These are phyloP conservation scores for Clarkia xantiana DNA, from an alignment of 345 rosid genomes.

Conservation along the genomic window DNA sequence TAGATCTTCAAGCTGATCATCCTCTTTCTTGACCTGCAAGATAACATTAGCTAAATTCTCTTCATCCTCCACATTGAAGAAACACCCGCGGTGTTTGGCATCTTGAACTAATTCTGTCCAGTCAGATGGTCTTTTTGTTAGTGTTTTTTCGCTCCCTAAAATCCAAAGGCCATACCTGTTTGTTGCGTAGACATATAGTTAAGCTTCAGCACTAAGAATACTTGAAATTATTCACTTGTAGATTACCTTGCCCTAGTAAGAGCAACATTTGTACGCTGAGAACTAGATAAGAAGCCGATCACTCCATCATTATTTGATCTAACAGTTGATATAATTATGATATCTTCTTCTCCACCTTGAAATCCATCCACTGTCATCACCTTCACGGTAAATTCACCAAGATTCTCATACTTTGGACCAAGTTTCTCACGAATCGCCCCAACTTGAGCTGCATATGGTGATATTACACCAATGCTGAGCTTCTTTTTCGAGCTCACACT, in stretches of 20 bases:
- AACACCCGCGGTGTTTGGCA: slow-evolving; percentile 28
- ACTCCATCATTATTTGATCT: slow-evolving; percentile 16
- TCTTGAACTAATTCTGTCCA: slow-evolving; percentile 24
- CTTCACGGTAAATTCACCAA: slow-evolving; percentile 15
- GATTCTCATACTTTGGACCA: slow-evolving; percentile 7
- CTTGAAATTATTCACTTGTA: background rate
- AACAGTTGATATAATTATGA: slow-evolving; percentile 30
- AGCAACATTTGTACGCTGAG: slow-evolving; percentile 24
- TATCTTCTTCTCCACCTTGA: slow-evolving; percentile 32
- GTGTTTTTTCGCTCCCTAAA: slow-evolving; percentile 30
- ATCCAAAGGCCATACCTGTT: slow-evolving; percentile 40
- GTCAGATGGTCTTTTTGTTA: slow-evolving; percentile 16
- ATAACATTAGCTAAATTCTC: slow-evolving; percentile 20
- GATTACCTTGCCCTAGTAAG: slow-evolving; percentile 33
- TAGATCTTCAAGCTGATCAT: slow-evolving; percentile 7
- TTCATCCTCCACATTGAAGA: slow-evolving; percentile 30
- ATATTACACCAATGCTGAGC: slow-evolving; percentile 24
- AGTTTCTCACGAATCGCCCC: slow-evolving; percentile 21
- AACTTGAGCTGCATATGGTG: slow-evolving; percentile 32
- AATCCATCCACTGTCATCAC: slow-evolving; percentile 27
- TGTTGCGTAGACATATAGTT: background rate
- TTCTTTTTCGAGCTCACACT: slow-evolving; percentile 9
- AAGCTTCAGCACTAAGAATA: background rate
- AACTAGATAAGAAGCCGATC: slow-evolving; percentile 18
- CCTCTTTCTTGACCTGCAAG: slow-evolving; percentile 22